Base-by-base conservation (phyloP, 805 yeast genomes). In the Kluyveromyces nonfermentans region DNA sequence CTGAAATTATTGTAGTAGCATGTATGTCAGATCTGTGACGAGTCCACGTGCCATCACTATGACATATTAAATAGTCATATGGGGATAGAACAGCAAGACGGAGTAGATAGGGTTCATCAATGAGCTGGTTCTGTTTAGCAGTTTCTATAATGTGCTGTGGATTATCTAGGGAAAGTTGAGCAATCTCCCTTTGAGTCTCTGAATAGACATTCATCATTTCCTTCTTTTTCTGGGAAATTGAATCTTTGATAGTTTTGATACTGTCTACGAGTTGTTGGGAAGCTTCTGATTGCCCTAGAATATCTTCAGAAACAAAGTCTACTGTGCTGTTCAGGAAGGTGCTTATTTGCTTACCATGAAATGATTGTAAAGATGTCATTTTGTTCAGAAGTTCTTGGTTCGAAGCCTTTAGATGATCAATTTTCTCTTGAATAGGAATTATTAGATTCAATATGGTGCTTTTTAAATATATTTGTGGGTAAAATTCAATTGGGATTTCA, bases 401-500 rank as follows among this genome's bases (percentile, higher is more conserved):
- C 5, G 58, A 41, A n/a, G 52, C 53, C 12, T 48, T 41, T 20
- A 61, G 33, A 8, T 51, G 38, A 7, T 46, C 31, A 18, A 50
- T 57, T 14, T 56, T 47, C 35, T 46, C 43, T 7, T 35, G 22
- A 35, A 53, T 51, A 2, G 59, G 55, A 14, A 57, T 44, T 25
- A 62, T 50, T 17, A 56, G 56, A 16, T 50, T 54, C 4, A 60
- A 53, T 33, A 60, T 44, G 35, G 51, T 45, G 16, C 59, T 55
- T 39, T 58, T 61, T 1, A 61, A 56, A 43, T 62, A 62, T 12
- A 62, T 45, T 43, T 61, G 63, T 1, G 67, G 65, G 37, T 61
- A 62, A 40, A 62, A 62, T 42, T 56, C 54, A 21, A 61, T 38
- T 5, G 67, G 65, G 2, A 62, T 41, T 18, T 59, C 57, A 2